Percentiles rank a stretch among this genome's conserved stretches.
Conservation (phyloP, 169 alveolate species). For the Plasmodium blacklocki region DNA sequence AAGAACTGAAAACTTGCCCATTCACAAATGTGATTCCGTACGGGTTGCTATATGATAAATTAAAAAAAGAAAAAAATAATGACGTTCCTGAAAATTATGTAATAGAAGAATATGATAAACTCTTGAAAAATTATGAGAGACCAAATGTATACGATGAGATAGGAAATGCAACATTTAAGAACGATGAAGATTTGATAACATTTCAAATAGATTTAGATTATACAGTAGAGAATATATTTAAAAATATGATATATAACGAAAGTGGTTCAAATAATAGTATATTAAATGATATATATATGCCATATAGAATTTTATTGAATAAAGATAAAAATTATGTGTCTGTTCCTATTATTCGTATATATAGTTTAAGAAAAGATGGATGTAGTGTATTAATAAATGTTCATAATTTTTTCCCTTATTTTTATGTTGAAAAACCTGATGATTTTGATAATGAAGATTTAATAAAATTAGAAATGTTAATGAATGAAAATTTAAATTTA, state of each 20-base stretch:
- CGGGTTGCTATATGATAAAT: constrained; percentile 34
- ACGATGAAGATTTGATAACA: constrained; percentile 19
- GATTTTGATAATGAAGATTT: constrained; percentile 77
- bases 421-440: constrained; percentile 83
- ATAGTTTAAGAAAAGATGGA: constrained; percentile 79
- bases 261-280: neutral
- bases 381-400: constrained; percentile 80
- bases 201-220: constrained; percentile 64
- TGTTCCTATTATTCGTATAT: constrained; percentile 79
- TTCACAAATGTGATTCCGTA: constrained; percentile 64
- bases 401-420: constrained; percentile 82
- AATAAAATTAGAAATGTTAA: constrained; percentile 62
- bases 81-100: constrained; percentile 24
- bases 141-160: constrained; percentile 42
- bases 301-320: constrained; percentile 8
- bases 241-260: constrained; percentile 38
- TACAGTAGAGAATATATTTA: constrained; percentile 56
- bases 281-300: constrained; percentile 1
- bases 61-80: constrained; percentile 27
- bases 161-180: constrained; percentile 1
- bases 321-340: constrained; percentile 37
- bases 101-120: constrained; percentile 31
- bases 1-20: constrained; percentile 30
- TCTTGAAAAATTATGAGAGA: constrained; percentile 30
- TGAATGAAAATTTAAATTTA: constrained; percentile 77